Evolutionary conservation across 192 early-diverging fungal genomes (phyloP).

Genomic region (Coemansia sp.): DNA sequence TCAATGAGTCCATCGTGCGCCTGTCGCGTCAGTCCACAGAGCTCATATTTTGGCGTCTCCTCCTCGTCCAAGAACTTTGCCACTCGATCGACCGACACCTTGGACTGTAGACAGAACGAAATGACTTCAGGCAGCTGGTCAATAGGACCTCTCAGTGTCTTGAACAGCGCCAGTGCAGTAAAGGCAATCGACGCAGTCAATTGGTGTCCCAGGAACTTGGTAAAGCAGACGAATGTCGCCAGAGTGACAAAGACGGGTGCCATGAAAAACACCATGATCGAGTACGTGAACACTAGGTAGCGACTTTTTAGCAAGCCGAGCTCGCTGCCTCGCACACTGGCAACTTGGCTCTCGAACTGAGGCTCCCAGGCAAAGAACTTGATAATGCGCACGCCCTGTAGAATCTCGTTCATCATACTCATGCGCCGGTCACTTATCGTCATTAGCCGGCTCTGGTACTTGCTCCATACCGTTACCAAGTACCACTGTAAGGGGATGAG

Average conservation of each 20-base stretch:
- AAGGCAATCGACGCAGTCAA: conserved; percentile 77
- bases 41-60: conserved; percentile 61
- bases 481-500: conserved; percentile 77
- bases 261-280: conserved; percentile 76
- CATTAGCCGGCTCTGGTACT: conserved; percentile 82
- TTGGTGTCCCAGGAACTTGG: conserved; percentile 56
- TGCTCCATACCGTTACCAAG: conserved; percentile 67
- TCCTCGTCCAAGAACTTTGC: conserved; percentile 75
- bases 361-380: conserved; percentile 96
- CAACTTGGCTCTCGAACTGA: conserved; percentile 69
- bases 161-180: conserved; percentile 89
- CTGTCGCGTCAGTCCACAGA: conserved; percentile 19
- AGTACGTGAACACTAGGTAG: conserved; percentile 69
- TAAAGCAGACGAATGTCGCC: conserved; percentile 78
- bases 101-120: conserved; percentile 61
- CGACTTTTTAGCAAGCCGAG: conserved; percentile 75
- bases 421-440: conserved; percentile 76
- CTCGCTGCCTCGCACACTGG: conserved; percentile 72
- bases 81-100: conserved; percentile 72
- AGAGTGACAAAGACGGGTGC: conserved; percentile 92
- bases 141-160: conserved; percentile 88
- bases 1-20: conserved; percentile 20
- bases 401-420: conserved; percentile 79
- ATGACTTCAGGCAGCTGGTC: conserved; percentile 83
- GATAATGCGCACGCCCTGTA: conserved; percentile 93